Evolutionary conservation across 768 basidiomycete species (phyloP).

Genomic region (Austroboletus festivus): DNA sequence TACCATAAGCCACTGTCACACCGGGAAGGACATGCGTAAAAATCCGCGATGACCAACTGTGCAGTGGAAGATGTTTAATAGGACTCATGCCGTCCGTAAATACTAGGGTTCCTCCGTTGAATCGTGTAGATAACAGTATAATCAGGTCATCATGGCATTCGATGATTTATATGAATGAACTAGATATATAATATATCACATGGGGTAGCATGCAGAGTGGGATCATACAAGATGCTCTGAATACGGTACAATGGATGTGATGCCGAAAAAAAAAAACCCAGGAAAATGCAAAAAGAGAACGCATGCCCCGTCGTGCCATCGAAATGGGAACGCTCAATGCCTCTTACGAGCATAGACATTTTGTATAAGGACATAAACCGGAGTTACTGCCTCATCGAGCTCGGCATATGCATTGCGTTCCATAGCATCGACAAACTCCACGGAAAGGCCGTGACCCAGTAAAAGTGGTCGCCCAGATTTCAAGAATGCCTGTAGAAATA

Average conservation of each 20-base stretch:
- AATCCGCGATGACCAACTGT: too few species aligned
- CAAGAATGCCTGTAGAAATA: conserved; percentile 52
- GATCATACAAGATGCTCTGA: conserved; percentile 18
- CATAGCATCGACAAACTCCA: conserved; percentile 50
- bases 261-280: conserved; percentile 14
- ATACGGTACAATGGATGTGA: conserved; percentile 22
- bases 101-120: too few species aligned
- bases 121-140: too few species aligned
- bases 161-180: conserved; percentile 1
- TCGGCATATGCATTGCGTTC: conserved; percentile 52
- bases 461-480: conserved; percentile 65
- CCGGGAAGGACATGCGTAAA: too few species aligned
- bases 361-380: conserved; percentile 54
- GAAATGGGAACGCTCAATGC: conserved; percentile 17
- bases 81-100: too few species aligned
- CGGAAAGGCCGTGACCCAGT: conserved; percentile 57
- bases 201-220: conserved; percentile 11
- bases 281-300: background rate
- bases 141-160: too few species aligned
- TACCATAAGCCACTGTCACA: too few species aligned
- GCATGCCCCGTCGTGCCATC: background rate
- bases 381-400: conserved; percentile 42
- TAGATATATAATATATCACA: conserved; percentile 1
- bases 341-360: conserved; percentile 52
- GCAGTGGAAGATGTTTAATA: too few species aligned